phyloP scores from a whole-genome alignment of 495 filamentous ascomycete genomes.

The Penicillium bovifimosum region DNA sequence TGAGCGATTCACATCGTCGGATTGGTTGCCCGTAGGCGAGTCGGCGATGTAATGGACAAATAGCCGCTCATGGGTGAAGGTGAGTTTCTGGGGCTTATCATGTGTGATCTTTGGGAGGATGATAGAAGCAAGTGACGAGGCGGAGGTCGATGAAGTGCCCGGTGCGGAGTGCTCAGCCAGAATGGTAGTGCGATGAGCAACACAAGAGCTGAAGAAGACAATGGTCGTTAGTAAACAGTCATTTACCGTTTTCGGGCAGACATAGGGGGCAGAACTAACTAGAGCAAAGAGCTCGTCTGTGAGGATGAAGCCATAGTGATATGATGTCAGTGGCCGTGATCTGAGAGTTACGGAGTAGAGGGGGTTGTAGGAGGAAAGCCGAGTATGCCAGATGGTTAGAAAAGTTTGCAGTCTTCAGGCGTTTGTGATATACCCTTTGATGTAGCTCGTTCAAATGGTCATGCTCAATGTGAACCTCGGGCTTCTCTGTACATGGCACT shows the following conservation, averaged over 20 bases:
- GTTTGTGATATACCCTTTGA: background rate
- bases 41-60: slow-evolving; percentile 95
- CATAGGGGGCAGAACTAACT: slow-evolving; percentile 47
- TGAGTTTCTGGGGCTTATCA: slow-evolving; percentile 74
- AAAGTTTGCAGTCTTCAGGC: background rate
- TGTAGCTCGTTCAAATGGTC: background rate
- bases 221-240: background rate
- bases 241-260: background rate
- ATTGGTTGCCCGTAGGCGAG: slow-evolving; percentile 58
- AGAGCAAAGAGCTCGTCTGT: slow-evolving; percentile 69
- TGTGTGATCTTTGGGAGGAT: slow-evolving; percentile 95
- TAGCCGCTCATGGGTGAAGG: slow-evolving; percentile 83
- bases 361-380: background rate
- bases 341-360: background rate
- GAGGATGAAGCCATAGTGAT: slow-evolving; percentile 73
- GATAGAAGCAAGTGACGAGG: slow-evolving; percentile 82
- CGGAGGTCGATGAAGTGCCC: slow-evolving; percentile 60
- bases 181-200: slow-evolving; percentile 86
- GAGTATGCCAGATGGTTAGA: background rate
- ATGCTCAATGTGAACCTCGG: background rate
- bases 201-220: slow-evolving; percentile 63
- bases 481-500: background rate
- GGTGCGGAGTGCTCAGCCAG: slow-evolving; percentile 82
- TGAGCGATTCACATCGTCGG: slow-evolving; percentile 23
- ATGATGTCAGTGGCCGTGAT: slow-evolving; percentile 4